These are phyloP conservation scores for Termitomyces sp. DNA, from an alignment of 768 basidiomycete species.

Conservation along the genomic window DNA sequence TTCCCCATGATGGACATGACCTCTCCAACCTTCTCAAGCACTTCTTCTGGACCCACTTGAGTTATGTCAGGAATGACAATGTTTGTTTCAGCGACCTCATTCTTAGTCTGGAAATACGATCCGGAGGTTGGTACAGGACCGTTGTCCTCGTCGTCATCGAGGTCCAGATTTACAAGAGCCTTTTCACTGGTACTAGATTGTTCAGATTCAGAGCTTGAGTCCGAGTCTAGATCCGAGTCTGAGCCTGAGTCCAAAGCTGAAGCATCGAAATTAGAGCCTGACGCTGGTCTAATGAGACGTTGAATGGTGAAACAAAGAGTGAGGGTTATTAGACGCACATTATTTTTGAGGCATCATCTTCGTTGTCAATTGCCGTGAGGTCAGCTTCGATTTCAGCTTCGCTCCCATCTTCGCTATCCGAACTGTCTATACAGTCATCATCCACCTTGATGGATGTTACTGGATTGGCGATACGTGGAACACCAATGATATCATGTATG, in stretches of 20 bases:
- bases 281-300: conserved; percentile 9
- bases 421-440: conserved; percentile 49
- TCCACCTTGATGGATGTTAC: conserved; percentile 6
- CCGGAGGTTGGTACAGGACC: conserved; percentile 30
- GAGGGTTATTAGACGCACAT: conserved; percentile 11
- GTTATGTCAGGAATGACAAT: conserved; percentile 58
- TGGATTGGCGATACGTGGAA: conserved; percentile 2
- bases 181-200: conserved; percentile 12
- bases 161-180: conserved; percentile 22
- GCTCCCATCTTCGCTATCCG: conserved; percentile 49
- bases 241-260: conserved; percentile 18
- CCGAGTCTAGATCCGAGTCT: conserved; percentile 29
- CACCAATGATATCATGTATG: conserved; percentile 60
- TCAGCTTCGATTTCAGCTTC: conserved; percentile 73
- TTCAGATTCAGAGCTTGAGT: conserved; percentile 31
- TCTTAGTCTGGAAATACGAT: conserved; percentile 56
- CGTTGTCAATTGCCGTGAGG: conserved; percentile 34
- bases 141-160: conserved; percentile 54
- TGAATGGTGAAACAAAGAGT: conserved; percentile 5
- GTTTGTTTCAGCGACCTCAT: conserved; percentile 58
- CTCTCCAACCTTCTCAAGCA: conserved; percentile 71
- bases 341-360: conserved; percentile 26
- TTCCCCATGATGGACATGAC: conserved; percentile 70
- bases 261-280: background rate
- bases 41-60: conserved; percentile 57